These are phyloP conservation scores for Didymosphaeria variabile DNA, from an alignment of 2,329 filamentous ascomycete genomes.

Conservation along the genomic window DNA sequence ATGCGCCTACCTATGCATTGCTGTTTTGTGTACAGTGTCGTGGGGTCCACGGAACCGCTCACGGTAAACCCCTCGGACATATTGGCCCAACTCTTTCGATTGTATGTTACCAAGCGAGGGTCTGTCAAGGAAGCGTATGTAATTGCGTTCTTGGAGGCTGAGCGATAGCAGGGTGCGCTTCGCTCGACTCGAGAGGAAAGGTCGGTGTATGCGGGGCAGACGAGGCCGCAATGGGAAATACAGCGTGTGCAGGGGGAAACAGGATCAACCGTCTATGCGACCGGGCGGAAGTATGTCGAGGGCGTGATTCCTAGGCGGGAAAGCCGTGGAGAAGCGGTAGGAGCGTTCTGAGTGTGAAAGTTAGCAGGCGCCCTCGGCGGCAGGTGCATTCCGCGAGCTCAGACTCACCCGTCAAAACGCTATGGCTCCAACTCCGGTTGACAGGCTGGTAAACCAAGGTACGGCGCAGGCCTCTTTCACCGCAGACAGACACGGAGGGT, in stretches of 20 bases:
- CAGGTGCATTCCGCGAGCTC: conserved; percentile 2
- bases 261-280: conserved; percentile 3
- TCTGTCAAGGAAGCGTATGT: not conserved
- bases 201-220: conserved; percentile 7
- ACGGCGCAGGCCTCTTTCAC: not conserved
- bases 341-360: not conserved
- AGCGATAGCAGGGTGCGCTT: not conserved
- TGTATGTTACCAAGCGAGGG: not conserved
- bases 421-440: not conserved
- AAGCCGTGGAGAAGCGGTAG: not conserved
- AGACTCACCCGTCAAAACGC: conserved; percentile 3
- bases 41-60: conserved; percentile 76
- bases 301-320: not conserved
- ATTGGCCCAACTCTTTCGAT: not conserved
- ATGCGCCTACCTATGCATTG: conserved; percentile 54
- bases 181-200: not conserved
- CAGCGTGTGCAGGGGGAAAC: not conserved
- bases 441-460: not conserved
- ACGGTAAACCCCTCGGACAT: conserved; percentile 42
- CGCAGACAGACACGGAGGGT: not conserved
- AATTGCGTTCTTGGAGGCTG: not conserved
- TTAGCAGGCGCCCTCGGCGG: conserved; percentile 8
- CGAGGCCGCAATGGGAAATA: conserved; percentile 4
- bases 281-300: not conserved
- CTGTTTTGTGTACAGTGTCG: conserved; percentile 87